Conservation (phyloP, 139 green algal species). For the Zygnema cylindricum region DNA sequence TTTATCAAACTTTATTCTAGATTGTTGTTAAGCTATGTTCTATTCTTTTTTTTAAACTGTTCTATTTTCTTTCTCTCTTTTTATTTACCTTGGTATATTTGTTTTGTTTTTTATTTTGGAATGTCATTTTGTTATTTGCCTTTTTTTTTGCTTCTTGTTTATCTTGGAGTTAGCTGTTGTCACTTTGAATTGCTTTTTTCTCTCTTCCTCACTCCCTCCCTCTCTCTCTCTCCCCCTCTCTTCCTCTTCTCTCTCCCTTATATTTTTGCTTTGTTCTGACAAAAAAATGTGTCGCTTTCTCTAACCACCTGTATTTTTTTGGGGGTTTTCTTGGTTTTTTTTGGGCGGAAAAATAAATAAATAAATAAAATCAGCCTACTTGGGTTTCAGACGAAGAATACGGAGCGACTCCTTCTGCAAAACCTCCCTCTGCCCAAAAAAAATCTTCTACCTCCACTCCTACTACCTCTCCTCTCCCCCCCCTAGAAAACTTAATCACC, state of each 20-base stretch:
- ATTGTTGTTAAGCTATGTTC: too few relatives aligned
- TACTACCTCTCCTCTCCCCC: conserved; percentile 10
- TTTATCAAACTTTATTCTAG: too few relatives aligned
- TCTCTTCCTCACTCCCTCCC: background rate
- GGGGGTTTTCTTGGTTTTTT: background rate
- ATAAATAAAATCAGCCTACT: conserved; percentile 14
- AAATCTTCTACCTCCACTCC: background rate
- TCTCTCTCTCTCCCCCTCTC: conserved; percentile 1
- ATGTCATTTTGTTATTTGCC: too few relatives aligned
- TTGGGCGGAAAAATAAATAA: background rate
- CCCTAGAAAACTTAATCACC: too few relatives aligned
- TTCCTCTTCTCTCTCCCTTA: background rate
- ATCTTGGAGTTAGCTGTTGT: too few relatives aligned
- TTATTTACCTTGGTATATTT: too few relatives aligned
- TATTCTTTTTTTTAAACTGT: too few relatives aligned
- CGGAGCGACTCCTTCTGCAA: conserved; percentile 9
- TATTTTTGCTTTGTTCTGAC: conserved; percentile 1
- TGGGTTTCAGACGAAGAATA: conserved; percentile 56
- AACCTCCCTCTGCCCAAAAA: background rate
- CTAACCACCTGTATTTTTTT: background rate
- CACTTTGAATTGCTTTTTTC: too few relatives aligned
- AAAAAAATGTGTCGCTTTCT: too few relatives aligned
- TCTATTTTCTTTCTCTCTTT: too few relatives aligned
- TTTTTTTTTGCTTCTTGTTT: too few relatives aligned
- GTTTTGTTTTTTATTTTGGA: too few relatives aligned